Percentiles rank a stretch among this genome's conserved stretches.
Evolutionary conservation across 768 basidiomycete genomes (phyloP).

Genomic region (Serendipita vermifera): DNA sequence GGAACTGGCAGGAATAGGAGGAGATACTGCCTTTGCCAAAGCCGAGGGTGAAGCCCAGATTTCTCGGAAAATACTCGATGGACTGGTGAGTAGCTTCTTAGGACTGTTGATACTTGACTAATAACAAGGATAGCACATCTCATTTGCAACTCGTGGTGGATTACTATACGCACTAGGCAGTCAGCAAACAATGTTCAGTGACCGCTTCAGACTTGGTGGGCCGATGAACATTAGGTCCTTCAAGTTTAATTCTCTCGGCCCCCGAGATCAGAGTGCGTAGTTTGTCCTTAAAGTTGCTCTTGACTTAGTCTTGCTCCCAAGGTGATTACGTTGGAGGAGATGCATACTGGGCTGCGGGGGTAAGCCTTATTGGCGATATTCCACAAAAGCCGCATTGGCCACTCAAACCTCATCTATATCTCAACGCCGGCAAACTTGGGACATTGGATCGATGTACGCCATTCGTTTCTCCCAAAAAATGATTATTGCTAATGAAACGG

Average conservation of each 20-base stretch:
- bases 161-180: conserved; percentile 47
- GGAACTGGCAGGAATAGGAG: conserved; percentile 65
- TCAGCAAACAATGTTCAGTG: conserved; percentile 47
- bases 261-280: conserved; percentile 51
- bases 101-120: too few species aligned
- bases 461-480: conserved; percentile 12
- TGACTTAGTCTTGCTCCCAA: conserved; percentile 21
- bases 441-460: conserved; percentile 34
- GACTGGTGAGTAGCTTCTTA: conserved; percentile 52
- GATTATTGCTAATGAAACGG: conserved; percentile 19
- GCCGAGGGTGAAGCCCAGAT: conserved; percentile 51
- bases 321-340: conserved; percentile 82
- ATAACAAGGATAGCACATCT: conserved; percentile 60
- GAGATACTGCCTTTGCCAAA: conserved; percentile 68
- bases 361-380: conserved; percentile 61
- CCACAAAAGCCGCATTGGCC: conserved; percentile 73
- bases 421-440: conserved; percentile 71
- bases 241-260: conserved; percentile 61
- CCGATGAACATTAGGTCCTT: conserved; percentile 76
- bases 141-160: conserved; percentile 60
- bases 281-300: not conserved
- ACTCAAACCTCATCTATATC: conserved; percentile 62
- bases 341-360: conserved; percentile 62
- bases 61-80: conserved; percentile 43
- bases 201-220: conserved; percentile 89